phyloP scores from a whole-genome alignment of 495 filamentous ascomycete species.

The Cladorrhinum samala region DNA sequence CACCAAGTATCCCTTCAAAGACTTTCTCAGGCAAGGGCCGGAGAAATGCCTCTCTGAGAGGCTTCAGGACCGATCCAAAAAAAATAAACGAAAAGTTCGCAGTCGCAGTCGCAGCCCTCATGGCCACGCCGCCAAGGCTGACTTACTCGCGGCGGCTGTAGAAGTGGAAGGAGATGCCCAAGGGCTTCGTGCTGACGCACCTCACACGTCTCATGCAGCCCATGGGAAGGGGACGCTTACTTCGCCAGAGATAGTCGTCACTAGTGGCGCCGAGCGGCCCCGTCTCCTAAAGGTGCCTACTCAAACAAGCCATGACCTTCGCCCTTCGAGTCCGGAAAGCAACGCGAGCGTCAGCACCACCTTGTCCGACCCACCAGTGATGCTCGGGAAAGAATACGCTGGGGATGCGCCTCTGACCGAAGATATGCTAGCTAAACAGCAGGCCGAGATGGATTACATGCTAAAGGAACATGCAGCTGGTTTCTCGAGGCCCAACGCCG shows the following conservation, averaged over 20 bases:
- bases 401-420: conserved; percentile 6
- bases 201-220: not conserved
- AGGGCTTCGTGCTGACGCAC: not conserved
- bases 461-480: conserved; percentile 27
- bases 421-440: conserved; percentile 14
- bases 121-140: not conserved
- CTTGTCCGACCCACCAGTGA: conserved; percentile 24
- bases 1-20: conserved; percentile 42
- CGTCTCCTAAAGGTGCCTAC: conserved; percentile 23
- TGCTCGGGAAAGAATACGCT: conserved; percentile 1
- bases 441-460: conserved; percentile 9
- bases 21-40: conserved; percentile 43
- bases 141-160: not conserved
- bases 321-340: conserved; percentile 27
- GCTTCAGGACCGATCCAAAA: conserved; percentile 26
- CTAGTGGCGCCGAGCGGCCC: conserved; percentile 10
- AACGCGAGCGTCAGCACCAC: conserved; percentile 21
- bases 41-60: conserved; percentile 38
- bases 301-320: conserved; percentile 19
- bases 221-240: conserved; percentile 1
- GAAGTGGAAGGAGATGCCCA: conserved; percentile 11
- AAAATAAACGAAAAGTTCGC: not conserved
- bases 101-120: not conserved
- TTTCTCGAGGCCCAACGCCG: conserved; percentile 35
- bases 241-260: conserved; percentile 33